Base-by-base conservation (phyloP, 805 yeast species). In the Yarrowia osloensis region DNA sequence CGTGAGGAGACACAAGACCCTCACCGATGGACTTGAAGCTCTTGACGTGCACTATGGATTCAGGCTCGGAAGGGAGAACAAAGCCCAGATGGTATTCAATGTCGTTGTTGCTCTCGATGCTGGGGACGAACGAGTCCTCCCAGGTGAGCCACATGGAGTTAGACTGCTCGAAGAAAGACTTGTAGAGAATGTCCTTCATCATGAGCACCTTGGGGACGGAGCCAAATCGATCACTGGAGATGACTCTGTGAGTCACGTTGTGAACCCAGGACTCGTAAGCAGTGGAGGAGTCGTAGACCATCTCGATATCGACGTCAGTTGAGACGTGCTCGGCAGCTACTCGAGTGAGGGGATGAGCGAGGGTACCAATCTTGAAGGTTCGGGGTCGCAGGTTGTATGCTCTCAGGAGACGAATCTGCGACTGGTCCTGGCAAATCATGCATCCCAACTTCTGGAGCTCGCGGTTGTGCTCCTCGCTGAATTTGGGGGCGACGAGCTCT, bases 91-190 rank as follows among this genome's bases (percentile, higher is more conserved):
- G 52, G 42, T 44, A 61, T 44, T 61, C 66, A 7, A 61, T 46
- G 31, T 61, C 54, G n/a, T 42, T 29, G 19, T 22, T 29, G 31
- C 35, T 44, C 29, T 61, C 44, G 4, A 17, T 6, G 40, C 42
- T 33, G 5, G 52, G 54, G 3, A 46, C 40, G 7, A 44, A 46
- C 4, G 52, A 3, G 26, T 61, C 54, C 22, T 61, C 66, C 66
- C 66, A 61, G 4, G 52, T 26, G 15, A 61, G 28, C 66, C 66
- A 61, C 42, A 61, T 31, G 24, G 66, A 61, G 66, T 61, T 61
- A 21, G 54, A 44, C 42, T 44, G 52, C 26, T 46, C 66, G 13
- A 44, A 44, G 54, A 44, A 61, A 8, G 66, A 61, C 42, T 61
- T 61, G 66, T 61, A 61, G 24, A 61, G 39, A 3, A 61, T 11